A percentile compares a stretch with the other conserved stretches of the same genome.
Conservation (phyloP, 805 yeast species). For the Lipomyces kockii region DNA sequence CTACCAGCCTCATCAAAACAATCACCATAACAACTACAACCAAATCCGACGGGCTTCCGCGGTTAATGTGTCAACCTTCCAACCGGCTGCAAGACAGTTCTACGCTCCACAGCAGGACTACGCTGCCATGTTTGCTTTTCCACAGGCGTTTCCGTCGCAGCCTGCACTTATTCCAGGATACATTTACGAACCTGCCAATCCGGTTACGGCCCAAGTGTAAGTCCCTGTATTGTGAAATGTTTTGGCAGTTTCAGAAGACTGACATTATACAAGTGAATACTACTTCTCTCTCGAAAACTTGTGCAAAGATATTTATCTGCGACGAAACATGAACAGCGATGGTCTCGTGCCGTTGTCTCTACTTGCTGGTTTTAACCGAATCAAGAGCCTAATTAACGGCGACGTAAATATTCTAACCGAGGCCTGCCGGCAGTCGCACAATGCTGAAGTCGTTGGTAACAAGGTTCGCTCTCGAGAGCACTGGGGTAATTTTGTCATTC, state of each 20-base stretch:
- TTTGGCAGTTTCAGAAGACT: not conserved
- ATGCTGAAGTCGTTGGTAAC: conserved; percentile 56
- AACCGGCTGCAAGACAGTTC: conserved; percentile 25
- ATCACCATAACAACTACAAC: conserved; percentile 19
- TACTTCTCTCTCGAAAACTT: conserved; percentile 88
- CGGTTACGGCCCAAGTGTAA: conserved; percentile 30
- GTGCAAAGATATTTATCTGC: conserved; percentile 78
- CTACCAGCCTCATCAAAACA: conserved; percentile 24
- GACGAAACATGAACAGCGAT: conserved; percentile 75
- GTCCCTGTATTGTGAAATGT: not conserved
- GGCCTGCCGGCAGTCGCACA: conserved; percentile 59
- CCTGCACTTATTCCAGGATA: conserved; percentile 26
- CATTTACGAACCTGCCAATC: conserved; percentile 25
- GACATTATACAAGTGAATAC: conserved; percentile 58
- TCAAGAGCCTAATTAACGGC: conserved; percentile 66
- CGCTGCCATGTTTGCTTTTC: conserved; percentile 29
- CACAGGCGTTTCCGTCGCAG: conserved; percentile 13
- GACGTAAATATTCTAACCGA: conserved; percentile 58
- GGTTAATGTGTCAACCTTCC: conserved; percentile 25
- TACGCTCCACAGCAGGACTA: conserved; percentile 31
- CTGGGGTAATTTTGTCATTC: conserved; percentile 72
- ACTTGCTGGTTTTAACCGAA: conserved; percentile 74
- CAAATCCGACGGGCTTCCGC: conserved; percentile 32
- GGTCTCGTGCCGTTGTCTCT: conserved; percentile 72
- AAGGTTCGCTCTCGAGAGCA: conserved; percentile 64